Percentiles rank a stretch among this genome's conserved stretches.
phyloP scores from a whole-genome alignment of 2,329 filamentous ascomycete genomes.

The Hawksworthiomyces lignivorus region DNA sequence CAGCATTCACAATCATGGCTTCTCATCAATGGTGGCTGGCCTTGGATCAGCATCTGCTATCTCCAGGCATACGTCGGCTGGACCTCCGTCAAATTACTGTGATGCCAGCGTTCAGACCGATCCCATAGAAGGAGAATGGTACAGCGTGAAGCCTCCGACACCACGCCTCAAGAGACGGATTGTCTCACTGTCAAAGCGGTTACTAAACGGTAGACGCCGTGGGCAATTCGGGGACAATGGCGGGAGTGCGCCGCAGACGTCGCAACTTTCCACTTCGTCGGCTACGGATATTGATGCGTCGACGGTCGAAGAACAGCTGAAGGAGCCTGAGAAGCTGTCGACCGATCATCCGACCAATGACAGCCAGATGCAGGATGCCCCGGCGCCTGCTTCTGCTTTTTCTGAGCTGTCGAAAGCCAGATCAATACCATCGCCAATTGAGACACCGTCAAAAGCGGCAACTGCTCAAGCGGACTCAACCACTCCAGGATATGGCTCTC shows the following conservation, averaged over 20 bases:
- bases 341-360: conserved; percentile 14
- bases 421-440: background rate
- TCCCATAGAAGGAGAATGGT: conserved; percentile 45
- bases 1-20: background rate
- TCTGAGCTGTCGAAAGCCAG: background rate
- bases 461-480: background rate
- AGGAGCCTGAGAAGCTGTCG: background rate
- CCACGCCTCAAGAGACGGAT: conserved; percentile 39
- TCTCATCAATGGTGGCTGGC: conserved; percentile 16
- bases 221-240: conserved; percentile 27
- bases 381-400: no score
- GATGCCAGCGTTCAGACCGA: conserved; percentile 49
- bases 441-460: no score
- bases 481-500: no score
- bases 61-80: conserved; percentile 32
- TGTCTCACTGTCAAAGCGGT: conserved; percentile 44
- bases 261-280: conserved; percentile 2
- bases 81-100: conserved; percentile 36
- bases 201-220: conserved; percentile 42
- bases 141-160: conserved; percentile 29
- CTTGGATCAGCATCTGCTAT: conserved; percentile 22
- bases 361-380: conserved; percentile 17
- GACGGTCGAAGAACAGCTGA: background rate
- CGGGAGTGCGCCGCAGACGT: conserved; percentile 1
- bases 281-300: background rate